These are phyloP conservation scores for Macadamia integrifolia DNA, from an alignment of 164 flowering plant species.

Conservation along the genomic window DNA sequence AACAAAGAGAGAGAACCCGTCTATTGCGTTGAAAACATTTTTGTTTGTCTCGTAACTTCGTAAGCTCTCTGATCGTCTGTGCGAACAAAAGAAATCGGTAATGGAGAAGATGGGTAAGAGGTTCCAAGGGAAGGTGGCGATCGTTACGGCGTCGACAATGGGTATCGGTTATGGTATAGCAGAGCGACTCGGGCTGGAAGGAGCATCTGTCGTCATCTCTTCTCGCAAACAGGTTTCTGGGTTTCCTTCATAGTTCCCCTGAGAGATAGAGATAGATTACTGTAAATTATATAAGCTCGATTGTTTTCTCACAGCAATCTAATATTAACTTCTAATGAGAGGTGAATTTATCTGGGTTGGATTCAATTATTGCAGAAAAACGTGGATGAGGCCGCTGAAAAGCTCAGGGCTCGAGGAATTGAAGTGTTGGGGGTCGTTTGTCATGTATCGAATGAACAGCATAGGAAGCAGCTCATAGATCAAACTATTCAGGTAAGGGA, in stretches of 20 bases:
- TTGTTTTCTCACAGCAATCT: too few relatives aligned
- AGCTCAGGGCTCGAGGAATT: slow-evolving; percentile 64
- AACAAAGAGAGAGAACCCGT: too few relatives aligned
- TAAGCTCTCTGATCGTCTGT: background rate
- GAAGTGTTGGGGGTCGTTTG: slow-evolving; percentile 78
- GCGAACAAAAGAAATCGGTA: background rate
- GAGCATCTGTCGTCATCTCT: slow-evolving; percentile 86
- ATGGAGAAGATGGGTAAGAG: slow-evolving; percentile 41
- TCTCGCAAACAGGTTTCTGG: slow-evolving; percentile 73
- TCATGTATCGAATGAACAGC: slow-evolving; percentile 81
- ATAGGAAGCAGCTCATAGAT: slow-evolving; percentile 70
- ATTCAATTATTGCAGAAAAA: slow-evolving; percentile 44
- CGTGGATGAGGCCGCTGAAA: slow-evolving; percentile 80
- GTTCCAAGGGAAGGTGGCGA: slow-evolving; percentile 79
- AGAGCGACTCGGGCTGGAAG: slow-evolving; percentile 78
- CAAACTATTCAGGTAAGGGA: slow-evolving; percentile 57
- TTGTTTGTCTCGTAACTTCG: too few relatives aligned
- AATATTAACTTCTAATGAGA: background rate
- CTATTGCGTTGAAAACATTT: too few relatives aligned
- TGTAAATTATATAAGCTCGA: too few relatives aligned
- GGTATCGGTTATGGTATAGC: slow-evolving; percentile 90
- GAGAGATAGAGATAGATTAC: background rate
- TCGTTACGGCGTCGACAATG: slow-evolving; percentile 91
- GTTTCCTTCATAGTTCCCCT: background rate
- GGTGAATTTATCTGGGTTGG: background rate